These are phyloP conservation scores for Trichoderma polysporum DNA, from an alignment of 2,329 filamentous ascomycete genomes.

Conservation along the genomic window DNA sequence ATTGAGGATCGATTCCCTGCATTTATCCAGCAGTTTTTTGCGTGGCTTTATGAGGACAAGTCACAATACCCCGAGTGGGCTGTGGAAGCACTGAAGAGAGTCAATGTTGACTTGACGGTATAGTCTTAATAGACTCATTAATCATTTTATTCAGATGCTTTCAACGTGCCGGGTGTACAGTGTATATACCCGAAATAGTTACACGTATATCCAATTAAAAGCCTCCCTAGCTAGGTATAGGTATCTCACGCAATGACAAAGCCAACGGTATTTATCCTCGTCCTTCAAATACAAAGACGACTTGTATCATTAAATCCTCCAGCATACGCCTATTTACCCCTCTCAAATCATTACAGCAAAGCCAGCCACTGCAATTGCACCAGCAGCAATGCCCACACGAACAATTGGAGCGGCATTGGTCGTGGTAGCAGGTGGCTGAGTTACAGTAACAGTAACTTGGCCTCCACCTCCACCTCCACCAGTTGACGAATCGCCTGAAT, in stretches of 20 bases:
- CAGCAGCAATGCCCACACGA: background rate
- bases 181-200: background rate
- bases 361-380: background rate
- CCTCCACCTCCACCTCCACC: background rate
- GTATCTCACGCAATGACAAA: background rate
- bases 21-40: slow-evolving; percentile 79
- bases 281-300: background rate
- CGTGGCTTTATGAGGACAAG: slow-evolving; percentile 60
- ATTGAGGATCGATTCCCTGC: slow-evolving; percentile 76
- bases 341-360: slow-evolving; percentile 8
- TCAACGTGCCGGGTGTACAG: background rate
- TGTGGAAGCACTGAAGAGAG: slow-evolving; percentile 70
- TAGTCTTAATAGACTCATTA: slow-evolving; percentile 18
- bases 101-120: slow-evolving; percentile 66
- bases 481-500: background rate
- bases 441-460: background rate
- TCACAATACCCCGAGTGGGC: slow-evolving; percentile 81
- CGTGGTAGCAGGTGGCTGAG: background rate
- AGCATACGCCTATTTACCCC: background rate
- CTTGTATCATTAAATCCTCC: too few relatives aligned
- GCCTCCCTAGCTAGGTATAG: background rate
- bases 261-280: background rate
- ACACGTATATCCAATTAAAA: background rate
- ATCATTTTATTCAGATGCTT: background rate
- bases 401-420: slow-evolving; percentile 2